Base-by-base conservation (phyloP, 225 moss, liverwort and hornwort species). In the Physcomitrellopsis africana region DNA sequence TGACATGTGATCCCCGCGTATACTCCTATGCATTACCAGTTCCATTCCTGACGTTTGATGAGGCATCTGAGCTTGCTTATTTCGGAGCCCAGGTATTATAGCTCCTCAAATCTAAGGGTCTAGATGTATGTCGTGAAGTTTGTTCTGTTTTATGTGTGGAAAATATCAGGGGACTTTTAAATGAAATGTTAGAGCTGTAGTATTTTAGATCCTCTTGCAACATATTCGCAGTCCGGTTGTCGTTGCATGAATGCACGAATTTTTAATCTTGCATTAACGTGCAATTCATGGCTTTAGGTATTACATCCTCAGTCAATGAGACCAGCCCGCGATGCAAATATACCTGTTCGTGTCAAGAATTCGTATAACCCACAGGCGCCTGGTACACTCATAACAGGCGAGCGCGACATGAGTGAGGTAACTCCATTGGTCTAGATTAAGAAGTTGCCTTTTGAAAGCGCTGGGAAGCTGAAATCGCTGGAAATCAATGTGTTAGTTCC, bases 271-370 rank as follows among this genome's bases (percentile, higher is more conserved):
- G 46, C 41, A n/a, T 37, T 19, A 51, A 66, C 16, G 11, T 43
- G 37, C 71, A 57, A 51, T 57, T 64, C 68, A 58, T 81, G 62
- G 48, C 29, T 60, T 22, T 61, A 92, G 87, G 99, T 99, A 12
- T 84, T 99, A 47, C 99, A 99, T 84, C 99, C 99, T 61, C 93
- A 95, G 77, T 99, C 99, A 37, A 99, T 99, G 99, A 87, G 93
- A 68, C 99, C 99, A 32, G 99, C 95, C 18, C 83, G 90, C 68
- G 94, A 95, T 67, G 93, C 89, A 23, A 84, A 95, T 32, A 93
- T 99, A 46, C 99, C 92, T 65, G 99, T 99, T 57, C 91, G 99
- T 80, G 99, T 99, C 11, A 99, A 99, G 62, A 99, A 99, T 72
- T 99, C 99, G 0, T 99, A 99, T 69, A 99, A 99, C 55, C 90